These are phyloP conservation scores for Paratinospora sagittata DNA, from an alignment of 164 flowering plant species.

Conservation along the genomic window DNA sequence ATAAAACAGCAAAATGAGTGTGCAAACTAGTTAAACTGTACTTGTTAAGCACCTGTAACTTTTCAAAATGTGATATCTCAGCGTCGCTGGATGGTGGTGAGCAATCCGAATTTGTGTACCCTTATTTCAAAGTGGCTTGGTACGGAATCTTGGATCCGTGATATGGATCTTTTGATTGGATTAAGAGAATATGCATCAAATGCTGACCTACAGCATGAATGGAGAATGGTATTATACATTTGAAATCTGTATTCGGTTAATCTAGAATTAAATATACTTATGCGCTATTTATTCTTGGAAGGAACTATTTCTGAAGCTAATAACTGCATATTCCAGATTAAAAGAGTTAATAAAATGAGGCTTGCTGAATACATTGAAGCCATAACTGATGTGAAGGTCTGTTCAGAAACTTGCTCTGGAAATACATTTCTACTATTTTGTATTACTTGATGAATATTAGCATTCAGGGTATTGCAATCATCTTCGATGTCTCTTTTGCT, in stretches of 20 bases:
- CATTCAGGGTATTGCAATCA: background rate
- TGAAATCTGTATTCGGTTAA: background rate
- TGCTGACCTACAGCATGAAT: constrained; percentile 36
- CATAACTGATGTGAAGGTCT: constrained; percentile 47
- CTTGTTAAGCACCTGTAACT: constrained; percentile 3
- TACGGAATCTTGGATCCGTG: constrained; percentile 52
- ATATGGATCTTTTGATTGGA: constrained; percentile 42
- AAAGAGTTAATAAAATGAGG: constrained; percentile 43
- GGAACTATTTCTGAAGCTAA: background rate
- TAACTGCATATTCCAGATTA: constrained; percentile 27
- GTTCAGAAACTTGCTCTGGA: background rate
- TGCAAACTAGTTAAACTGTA: background rate
- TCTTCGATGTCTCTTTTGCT: constrained; percentile 1
- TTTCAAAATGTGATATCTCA: constrained; percentile 20
- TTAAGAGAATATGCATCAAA: constrained; percentile 36
- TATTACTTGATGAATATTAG: background rate
- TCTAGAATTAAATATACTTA: background rate
- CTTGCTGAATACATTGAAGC: constrained; percentile 53
- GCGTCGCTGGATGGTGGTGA: constrained; percentile 68
- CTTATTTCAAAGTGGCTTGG: constrained; percentile 56
- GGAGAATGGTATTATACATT: constrained; percentile 36
- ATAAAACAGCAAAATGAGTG: no score
- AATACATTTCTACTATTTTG: background rate
- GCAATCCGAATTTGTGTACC: constrained; percentile 47
- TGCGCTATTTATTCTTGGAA: background rate